Conservation (phyloP, 495 filamentous ascomycete species). For the Trypethelium eluteriae region DNA sequence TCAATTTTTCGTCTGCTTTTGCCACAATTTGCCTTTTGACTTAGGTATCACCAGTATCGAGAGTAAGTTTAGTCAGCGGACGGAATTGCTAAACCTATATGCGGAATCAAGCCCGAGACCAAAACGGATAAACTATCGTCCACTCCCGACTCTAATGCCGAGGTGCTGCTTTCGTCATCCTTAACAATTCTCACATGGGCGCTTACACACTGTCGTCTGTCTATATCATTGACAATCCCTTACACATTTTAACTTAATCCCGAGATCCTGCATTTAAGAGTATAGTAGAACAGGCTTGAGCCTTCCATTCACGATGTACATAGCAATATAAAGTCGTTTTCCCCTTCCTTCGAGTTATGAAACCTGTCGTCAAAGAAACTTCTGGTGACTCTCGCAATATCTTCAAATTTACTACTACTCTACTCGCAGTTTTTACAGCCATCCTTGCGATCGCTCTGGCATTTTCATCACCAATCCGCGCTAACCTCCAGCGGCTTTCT, state of each 20-base stretch:
- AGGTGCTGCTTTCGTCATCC: neutral
- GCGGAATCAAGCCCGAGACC: neutral
- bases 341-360: neutral
- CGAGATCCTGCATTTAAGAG: neutral
- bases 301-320: neutral
- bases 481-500: slow-evolving; percentile 19
- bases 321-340: neutral
- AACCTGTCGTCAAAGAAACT: neutral
- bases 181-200: neutral
- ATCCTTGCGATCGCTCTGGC: slow-evolving; percentile 35
- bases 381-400: neutral
- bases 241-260: slow-evolving; percentile 2
- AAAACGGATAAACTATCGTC: neutral
- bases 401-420: neutral
- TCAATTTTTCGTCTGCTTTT: no score
- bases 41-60: no score
- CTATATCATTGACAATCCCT: slow-evolving; percentile 5
- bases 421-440: slow-evolving; percentile 19
- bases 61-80: no score
- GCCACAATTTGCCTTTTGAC: no score
- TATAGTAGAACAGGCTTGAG: neutral
- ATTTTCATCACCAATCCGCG: slow-evolving; percentile 28
- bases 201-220: neutral
- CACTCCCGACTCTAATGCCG: neutral
- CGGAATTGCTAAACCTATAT: no score